Percentiles rank a stretch among this genome's conserved stretches.
Evolutionary conservation across 768 basidiomycete genomes (phyloP).

Genomic region (Pleurotus eryngii): DNA sequence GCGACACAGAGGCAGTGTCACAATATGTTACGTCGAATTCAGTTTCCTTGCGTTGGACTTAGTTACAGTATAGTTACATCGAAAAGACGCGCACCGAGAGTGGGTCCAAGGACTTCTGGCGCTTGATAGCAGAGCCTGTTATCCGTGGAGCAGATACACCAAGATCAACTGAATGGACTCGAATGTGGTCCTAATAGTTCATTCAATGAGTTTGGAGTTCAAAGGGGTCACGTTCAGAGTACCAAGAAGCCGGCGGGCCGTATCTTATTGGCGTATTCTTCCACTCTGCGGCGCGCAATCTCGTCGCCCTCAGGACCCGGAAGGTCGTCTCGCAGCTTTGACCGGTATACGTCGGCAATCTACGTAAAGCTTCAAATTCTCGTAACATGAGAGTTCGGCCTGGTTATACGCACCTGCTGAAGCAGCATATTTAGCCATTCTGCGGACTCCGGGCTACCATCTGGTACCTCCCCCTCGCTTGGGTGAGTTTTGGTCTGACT

Average conservation of each 20-base stretch:
- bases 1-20: slow-evolving; percentile 80
- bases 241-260: slow-evolving; percentile 71
- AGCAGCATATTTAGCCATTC: slow-evolving; percentile 91
- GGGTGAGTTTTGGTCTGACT: slow-evolving; percentile 22
- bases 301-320: slow-evolving; percentile 78
- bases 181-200: slow-evolving; percentile 69
- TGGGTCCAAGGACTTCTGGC: slow-evolving; percentile 18
- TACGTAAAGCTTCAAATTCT: slow-evolving; percentile 22
- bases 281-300: slow-evolving; percentile 72
- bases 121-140: slow-evolving; percentile 61
- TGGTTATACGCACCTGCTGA: slow-evolving; percentile 58
- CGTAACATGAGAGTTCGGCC: neutral
- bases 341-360: slow-evolving; percentile 72
- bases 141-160: slow-evolving; percentile 79
- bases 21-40: slow-evolving; percentile 83
- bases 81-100: slow-evolving; percentile 25
- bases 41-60: slow-evolving; percentile 49
- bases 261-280: slow-evolving; percentile 76
- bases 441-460: slow-evolving; percentile 57
- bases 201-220: neutral
- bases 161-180: slow-evolving; percentile 80
- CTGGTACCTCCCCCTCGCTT: slow-evolving; percentile 21
- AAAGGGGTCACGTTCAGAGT: slow-evolving; percentile 19
- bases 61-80: slow-evolving; percentile 13
- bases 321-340: slow-evolving; percentile 70